Evolutionary conservation across 1,139 yeast genomes (phyloP).

Genomic region (Sugiyamaella neomexicana): DNA sequence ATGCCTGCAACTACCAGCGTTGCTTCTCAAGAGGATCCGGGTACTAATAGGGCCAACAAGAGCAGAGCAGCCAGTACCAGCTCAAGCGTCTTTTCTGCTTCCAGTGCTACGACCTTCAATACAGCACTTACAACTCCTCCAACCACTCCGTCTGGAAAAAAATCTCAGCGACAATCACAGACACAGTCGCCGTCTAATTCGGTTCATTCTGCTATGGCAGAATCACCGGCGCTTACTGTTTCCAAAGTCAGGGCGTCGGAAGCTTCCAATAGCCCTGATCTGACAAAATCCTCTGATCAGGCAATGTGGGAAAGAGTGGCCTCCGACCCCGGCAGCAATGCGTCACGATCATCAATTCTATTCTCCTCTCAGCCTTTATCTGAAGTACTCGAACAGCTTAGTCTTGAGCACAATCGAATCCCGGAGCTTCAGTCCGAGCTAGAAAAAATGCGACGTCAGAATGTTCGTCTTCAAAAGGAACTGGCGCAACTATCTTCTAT

Average conservation of each 20-base stretch:
- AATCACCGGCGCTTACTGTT: neutral
- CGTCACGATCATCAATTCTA: constrained; percentile 9
- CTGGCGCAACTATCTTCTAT: constrained; percentile 3
- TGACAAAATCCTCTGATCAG: neutral
- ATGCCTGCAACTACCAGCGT: neutral
- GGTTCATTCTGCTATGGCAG: neutral
- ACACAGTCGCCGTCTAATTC: neutral
- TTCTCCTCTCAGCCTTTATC: constrained; percentile 9
- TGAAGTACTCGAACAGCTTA: constrained; percentile 2
- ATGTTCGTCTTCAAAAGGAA: constrained; percentile 10
- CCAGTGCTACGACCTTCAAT: constrained; percentile 1
- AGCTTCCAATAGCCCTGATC: neutral
- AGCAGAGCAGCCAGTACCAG: constrained; percentile 8
- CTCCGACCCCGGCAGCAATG: constrained; percentile 1
- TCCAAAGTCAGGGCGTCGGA: neutral
- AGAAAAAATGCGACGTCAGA: neutral
- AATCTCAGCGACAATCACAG: neutral
- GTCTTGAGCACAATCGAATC: constrained; percentile 8
- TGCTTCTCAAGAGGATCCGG: too few relatives aligned
- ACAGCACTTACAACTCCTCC: constrained; percentile 8
- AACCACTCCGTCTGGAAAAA: constrained; percentile 4
- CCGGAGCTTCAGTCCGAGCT: constrained; percentile 12
- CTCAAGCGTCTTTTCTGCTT: constrained; percentile 6
- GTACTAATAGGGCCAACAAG: neutral
- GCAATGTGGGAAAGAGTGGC: neutral